phyloP scores from a whole-genome alignment of 495 filamentous ascomycete genomes.

The Elaphomyces granulatus region DNA sequence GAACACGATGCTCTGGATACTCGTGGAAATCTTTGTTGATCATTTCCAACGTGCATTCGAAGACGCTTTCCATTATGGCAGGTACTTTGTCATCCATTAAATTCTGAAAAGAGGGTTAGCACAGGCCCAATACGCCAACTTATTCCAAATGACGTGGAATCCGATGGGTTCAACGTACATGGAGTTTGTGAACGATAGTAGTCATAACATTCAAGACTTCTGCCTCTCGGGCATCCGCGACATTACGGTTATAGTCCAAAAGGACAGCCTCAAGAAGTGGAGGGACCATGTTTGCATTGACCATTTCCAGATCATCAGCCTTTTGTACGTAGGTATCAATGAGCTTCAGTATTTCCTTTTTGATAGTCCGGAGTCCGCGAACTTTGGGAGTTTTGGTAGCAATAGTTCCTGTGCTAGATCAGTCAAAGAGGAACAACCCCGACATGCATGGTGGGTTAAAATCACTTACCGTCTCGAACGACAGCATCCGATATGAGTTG shows the following conservation, averaged over 20 bases:
- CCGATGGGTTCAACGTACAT: slow-evolving; percentile 52
- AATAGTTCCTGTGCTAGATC: slow-evolving; percentile 50
- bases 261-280: slow-evolving; percentile 90
- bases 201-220: slow-evolving; percentile 97
- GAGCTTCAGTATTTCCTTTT: slow-evolving; percentile 97
- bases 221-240: slow-evolving; percentile 88
- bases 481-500: slow-evolving; percentile 88
- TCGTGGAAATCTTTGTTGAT: slow-evolving; percentile 99
- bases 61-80: slow-evolving; percentile 95
- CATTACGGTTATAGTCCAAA: slow-evolving; percentile 92
- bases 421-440: slow-evolving; percentile 1
- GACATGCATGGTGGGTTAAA: no score
- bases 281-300: slow-evolving; percentile 87
- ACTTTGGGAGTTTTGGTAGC: slow-evolving; percentile 98
- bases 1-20: slow-evolving; percentile 93
- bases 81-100: slow-evolving; percentile 98
- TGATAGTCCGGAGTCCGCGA: slow-evolving; percentile 88
- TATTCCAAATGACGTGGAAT: no score
- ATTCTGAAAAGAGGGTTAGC: slow-evolving; percentile 37
- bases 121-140: no score
- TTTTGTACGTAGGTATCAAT: slow-evolving; percentile 97
- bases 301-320: slow-evolving; percentile 87
- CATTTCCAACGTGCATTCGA: slow-evolving; percentile 97
- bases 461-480: slow-evolving; percentile 69
- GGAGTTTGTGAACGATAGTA: slow-evolving; percentile 87